Percentiles rank a stretch among this genome's conserved stretches.
These are phyloP conservation scores for Mycena polygramma DNA, from an alignment of 768 basidiomycete species.

Conservation along the genomic window DNA sequence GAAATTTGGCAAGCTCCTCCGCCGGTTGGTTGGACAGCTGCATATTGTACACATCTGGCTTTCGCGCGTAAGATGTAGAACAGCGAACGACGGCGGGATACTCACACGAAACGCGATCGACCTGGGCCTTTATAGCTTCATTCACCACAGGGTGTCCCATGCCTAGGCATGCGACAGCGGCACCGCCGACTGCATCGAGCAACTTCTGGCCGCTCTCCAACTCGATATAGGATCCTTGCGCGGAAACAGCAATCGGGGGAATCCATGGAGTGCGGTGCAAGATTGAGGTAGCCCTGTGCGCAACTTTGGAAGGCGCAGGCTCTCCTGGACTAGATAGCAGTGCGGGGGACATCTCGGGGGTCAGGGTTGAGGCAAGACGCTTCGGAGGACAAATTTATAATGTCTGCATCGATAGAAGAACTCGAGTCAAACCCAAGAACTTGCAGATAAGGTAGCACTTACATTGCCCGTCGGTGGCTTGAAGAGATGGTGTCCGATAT, in stretches of 20 bases:
- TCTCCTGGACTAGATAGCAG: neutral
- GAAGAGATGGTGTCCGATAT: too few relatives aligned
- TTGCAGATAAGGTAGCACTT: too few relatives aligned
- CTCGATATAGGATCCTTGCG: slow-evolving; percentile 77
- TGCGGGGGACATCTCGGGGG: neutral
- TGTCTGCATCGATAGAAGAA: slow-evolving; percentile 8
- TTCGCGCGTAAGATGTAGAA: too few relatives aligned
- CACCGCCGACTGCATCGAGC: slow-evolving; percentile 88
- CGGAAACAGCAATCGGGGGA: slow-evolving; percentile 76
- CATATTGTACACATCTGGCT: slow-evolving; percentile 81
- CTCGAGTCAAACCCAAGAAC: too few relatives aligned
- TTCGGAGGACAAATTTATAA: neutral
- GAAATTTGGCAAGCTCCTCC: slow-evolving; percentile 77
- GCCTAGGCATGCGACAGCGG: slow-evolving; percentile 86
- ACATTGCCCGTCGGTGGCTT: too few relatives aligned
- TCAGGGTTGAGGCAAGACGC: neutral
- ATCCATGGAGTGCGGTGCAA: slow-evolving; percentile 81
- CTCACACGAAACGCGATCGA: slow-evolving; percentile 74
- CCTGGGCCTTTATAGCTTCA: slow-evolving; percentile 83
- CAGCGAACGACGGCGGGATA: too few relatives aligned
- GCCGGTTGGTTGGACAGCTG: slow-evolving; percentile 86
- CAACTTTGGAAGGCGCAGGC: slow-evolving; percentile 6
- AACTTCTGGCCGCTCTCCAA: slow-evolving; percentile 77
- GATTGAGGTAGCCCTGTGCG: slow-evolving; percentile 47
- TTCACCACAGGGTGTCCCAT: slow-evolving; percentile 79